phyloP scores from a whole-genome alignment of 176 grass and related monocot genomes.

The Aegilops tauschii region DNA sequence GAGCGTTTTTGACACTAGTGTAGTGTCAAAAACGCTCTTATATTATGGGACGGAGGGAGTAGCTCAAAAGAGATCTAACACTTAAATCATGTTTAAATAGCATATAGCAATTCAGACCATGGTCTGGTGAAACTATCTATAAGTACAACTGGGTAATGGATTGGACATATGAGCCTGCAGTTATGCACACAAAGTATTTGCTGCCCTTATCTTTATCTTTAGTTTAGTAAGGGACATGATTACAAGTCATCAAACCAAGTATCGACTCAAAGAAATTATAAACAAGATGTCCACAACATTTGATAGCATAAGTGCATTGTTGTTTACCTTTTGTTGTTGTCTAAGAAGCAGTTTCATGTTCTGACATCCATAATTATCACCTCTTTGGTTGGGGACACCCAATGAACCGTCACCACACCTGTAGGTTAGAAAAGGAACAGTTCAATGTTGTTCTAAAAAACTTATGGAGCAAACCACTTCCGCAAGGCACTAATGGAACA shows the following conservation, averaged over 20 bases:
- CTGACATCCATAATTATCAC: slow-evolving; percentile 93
- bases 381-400: slow-evolving; percentile 87
- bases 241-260: slow-evolving; percentile 7
- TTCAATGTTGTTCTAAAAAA: slow-evolving; percentile 19
- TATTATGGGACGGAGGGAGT: too few relatives aligned
- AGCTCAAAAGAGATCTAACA: slow-evolving; percentile 12
- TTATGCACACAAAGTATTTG: neutral
- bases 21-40: too few relatives aligned
- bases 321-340: slow-evolving; percentile 89
- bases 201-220: neutral
- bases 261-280: slow-evolving; percentile 10
- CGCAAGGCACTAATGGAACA: neutral
- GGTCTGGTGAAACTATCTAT: neutral
- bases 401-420: slow-evolving; percentile 95
- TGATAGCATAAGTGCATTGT: slow-evolving; percentile 27
- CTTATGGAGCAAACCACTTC: neutral
- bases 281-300: slow-evolving; percentile 3
- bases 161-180: neutral
- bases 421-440: slow-evolving; percentile 21
- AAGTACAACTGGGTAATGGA: neutral
- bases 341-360: slow-evolving; percentile 99
- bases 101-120: neutral
- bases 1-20: too few relatives aligned
- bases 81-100: slow-evolving; percentile 11
- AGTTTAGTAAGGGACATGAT: neutral